Percentiles rank a stretch among this genome's conserved stretches.
Conservation (phyloP, 257 asterid species). For the Ajuga chamaepitys region DNA sequence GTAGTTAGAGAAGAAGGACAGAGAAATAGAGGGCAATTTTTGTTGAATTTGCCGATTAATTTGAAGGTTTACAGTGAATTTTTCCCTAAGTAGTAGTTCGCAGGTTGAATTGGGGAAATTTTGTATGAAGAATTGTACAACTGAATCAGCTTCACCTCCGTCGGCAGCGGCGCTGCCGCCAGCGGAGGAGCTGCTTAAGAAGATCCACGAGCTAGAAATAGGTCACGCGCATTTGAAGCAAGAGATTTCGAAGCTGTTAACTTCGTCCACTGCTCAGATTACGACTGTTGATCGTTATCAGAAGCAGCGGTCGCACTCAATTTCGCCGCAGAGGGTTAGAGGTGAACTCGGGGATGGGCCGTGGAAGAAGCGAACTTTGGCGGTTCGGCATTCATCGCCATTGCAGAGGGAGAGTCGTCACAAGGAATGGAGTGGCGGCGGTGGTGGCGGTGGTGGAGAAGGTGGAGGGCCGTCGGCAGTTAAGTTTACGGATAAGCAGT, state of each 20-base stretch:
- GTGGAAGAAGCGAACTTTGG: conserved; percentile 46
- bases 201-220: conserved; percentile 71
- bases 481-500: conserved; percentile 67
- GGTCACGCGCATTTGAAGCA: conserved; percentile 77
- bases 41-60: not conserved
- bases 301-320: conserved; percentile 69
- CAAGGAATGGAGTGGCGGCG: conserved; percentile 9
- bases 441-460: conserved; percentile 6
- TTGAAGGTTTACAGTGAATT: not conserved
- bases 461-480: conserved; percentile 36
- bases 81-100: not conserved
- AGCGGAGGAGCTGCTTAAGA: conserved; percentile 79
- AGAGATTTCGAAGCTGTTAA: conserved; percentile 62
- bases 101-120: conserved; percentile 1
- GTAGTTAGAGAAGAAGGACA: not conserved
- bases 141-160: conserved; percentile 23
- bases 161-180: conserved; percentile 31
- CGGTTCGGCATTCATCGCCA: conserved; percentile 73
- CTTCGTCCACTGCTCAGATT: conserved; percentile 31
- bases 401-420: conserved; percentile 63
- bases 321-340: conserved; percentile 63
- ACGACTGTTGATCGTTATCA: conserved; percentile 28
- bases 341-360: conserved; percentile 29
- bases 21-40: not conserved
- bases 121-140: conserved; percentile 31